Base-by-base conservation (phyloP, 1,284 basidiomycete species). In the Kwoniella shivajii region DNA sequence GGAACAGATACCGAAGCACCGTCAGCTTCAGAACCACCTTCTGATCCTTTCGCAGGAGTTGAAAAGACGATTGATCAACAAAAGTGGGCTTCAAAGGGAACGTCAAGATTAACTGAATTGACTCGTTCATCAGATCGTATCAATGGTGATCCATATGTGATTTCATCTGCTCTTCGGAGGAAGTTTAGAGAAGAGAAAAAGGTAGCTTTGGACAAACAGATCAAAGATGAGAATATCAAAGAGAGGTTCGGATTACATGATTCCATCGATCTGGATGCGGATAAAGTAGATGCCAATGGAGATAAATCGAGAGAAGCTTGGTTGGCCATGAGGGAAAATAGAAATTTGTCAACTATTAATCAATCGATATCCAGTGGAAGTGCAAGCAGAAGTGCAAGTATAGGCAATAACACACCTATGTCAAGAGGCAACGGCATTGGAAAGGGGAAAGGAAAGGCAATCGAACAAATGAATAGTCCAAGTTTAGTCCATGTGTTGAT, bases 141-240 rank as follows among this genome's bases (percentile, higher is more conserved):
- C 60, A 89, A 89, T 64, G 75, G 84, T 2, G 93, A 98, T 77
- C 95, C 95, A 0, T 97, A 94, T 71, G 62, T 83, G 0, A 84
- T 89, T 20, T 95, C 92, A 5, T 73, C 79, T 6, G 84, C 84
- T 54, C 83, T 88, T 6, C 85, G 96, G 31, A 87, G 87, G 65
- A 82, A 82, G 18, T 96, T 98, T 71, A 85, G 96, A 1, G 84
- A 84, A 57, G 89, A 90, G 66, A 98, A 97, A 80, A 88, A 87
- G 72, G 75, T 88, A 0, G 85, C 88, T 51, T 80, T 85, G 59
- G 83, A 82, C 41, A 86, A 86, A 63, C 81, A 84, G 54, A 81
- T 80, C 29, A 82, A 81, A 9, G 90, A 96, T 67, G 85, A 88
- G 38, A 78, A 77, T 11, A 76, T 95, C 42, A 88, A 86, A 64